Evolutionary conservation across 179 eudicot species (phyloP).

Genomic region (Silene coronaria): DNA sequence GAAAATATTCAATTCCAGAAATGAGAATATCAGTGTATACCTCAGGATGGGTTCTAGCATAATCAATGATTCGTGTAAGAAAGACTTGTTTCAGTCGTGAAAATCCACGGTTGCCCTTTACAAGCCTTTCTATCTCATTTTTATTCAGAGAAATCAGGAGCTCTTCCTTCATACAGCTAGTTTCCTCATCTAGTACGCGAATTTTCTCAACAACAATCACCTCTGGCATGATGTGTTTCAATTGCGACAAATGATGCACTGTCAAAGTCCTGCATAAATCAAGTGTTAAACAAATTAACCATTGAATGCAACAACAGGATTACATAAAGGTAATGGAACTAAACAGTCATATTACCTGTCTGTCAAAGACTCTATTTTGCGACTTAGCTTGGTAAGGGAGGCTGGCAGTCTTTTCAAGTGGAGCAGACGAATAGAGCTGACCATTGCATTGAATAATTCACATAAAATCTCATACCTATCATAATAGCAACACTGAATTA

Average conservation of each 20-base stretch:
- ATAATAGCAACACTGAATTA: background rate
- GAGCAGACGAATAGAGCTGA: slow-evolving; percentile 50
- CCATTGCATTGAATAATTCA: slow-evolving; percentile 58
- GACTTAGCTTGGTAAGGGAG: slow-evolving; percentile 43
- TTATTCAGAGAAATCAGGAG: slow-evolving; percentile 39
- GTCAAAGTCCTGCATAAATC: slow-evolving; percentile 55
- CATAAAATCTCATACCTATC: slow-evolving; percentile 53
- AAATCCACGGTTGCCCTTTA: slow-evolving; percentile 31
- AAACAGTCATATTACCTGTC: slow-evolving; percentile 39
- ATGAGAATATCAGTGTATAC: slow-evolving; percentile 27
- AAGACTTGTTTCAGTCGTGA: slow-evolving; percentile 41
- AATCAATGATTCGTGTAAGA: slow-evolving; percentile 48
- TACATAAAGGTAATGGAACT: background rate
- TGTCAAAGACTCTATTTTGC: slow-evolving; percentile 46
- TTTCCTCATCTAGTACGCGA: slow-evolving; percentile 46
- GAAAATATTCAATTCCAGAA: too few relatives aligned
- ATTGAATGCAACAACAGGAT: too few relatives aligned
- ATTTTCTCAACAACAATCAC: slow-evolving; percentile 53
- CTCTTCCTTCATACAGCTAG: slow-evolving; percentile 70
- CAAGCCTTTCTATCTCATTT: slow-evolving; percentile 22
- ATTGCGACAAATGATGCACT: slow-evolving; percentile 58
- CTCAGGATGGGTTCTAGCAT: slow-evolving; percentile 47
- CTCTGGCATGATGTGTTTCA: slow-evolving; percentile 71
- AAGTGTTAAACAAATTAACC: background rate
- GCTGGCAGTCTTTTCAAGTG: slow-evolving; percentile 36